A percentile compares a stretch with the other conserved stretches of the same genome.
Evolutionary conservation across 176 grass and related monocot species (phyloP).

Genomic region (Carex scoparia): DNA sequence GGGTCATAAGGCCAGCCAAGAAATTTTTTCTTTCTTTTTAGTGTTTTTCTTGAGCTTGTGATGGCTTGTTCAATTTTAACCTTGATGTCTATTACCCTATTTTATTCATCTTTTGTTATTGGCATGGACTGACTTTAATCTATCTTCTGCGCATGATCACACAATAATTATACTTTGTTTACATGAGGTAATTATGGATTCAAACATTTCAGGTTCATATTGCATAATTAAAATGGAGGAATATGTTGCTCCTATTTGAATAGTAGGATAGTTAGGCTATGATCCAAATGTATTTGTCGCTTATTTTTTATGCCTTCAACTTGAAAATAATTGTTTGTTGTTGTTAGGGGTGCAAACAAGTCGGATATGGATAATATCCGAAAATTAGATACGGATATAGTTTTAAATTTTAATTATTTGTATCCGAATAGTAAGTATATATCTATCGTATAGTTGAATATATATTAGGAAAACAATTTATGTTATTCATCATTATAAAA

Average conservation of each 20-base stretch:
- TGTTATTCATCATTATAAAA: too few relatives aligned
- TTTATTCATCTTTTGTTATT: neutral
- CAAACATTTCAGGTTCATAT: neutral
- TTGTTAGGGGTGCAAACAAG: neutral
- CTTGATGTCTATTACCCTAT: neutral
- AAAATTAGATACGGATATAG: too few relatives aligned
- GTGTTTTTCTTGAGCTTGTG: neutral
- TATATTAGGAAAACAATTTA: too few relatives aligned
- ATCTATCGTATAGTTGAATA: too few relatives aligned
- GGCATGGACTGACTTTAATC: neutral
- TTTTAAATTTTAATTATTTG: too few relatives aligned
- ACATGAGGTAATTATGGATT: neutral
- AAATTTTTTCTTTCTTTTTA: slow-evolving; percentile 10
- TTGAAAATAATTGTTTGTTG: neutral
- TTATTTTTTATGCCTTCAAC: neutral
- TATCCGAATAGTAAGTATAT: too few relatives aligned
- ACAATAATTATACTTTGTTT: neutral
- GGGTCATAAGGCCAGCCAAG: slow-evolving; percentile 31
- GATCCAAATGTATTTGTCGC: neutral
- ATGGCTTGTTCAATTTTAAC: slow-evolving; percentile 1
- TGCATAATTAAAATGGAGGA: neutral
- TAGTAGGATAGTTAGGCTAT: neutral
- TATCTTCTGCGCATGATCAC: neutral
- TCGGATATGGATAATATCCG: too few relatives aligned
- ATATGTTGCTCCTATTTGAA: neutral